Evolutionary conservation across 1,284 basidiomycete species (phyloP).

Genomic region (Coriolopsis trogii): DNA sequence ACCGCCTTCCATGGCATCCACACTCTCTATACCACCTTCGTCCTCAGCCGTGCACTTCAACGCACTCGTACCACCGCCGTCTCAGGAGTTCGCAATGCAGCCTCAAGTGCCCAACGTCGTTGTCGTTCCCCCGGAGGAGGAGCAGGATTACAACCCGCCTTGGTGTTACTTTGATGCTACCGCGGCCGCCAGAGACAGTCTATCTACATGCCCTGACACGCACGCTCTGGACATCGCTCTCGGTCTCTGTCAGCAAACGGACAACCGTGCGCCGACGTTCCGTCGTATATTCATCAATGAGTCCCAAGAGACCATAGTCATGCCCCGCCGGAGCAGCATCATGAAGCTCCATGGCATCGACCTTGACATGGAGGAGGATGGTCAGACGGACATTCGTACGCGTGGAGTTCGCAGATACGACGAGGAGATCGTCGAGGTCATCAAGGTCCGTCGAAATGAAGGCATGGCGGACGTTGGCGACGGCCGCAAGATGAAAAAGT

Average conservation of each 20-base stretch:
- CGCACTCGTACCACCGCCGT: conserved; percentile 26
- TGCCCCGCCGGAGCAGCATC: conserved; percentile 30
- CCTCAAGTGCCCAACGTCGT: conserved; percentile 66
- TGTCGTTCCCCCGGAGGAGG: conserved; percentile 73
- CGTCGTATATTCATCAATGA: conserved; percentile 29
- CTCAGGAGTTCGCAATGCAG: conserved; percentile 31
- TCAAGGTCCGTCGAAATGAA: conserved; percentile 59
- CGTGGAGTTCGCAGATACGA: conserved; percentile 31
- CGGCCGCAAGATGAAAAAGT: conserved; percentile 39
- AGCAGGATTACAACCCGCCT: conserved; percentile 53
- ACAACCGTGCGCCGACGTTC: conserved; percentile 37
- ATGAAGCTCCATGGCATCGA: conserved; percentile 4
- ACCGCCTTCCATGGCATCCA: conserved; percentile 30
- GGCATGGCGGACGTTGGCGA: conserved; percentile 35
- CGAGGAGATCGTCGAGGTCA: conserved; percentile 65
- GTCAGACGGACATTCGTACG: conserved; percentile 17
- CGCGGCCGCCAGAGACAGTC: conserved; percentile 31
- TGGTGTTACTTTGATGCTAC: conserved; percentile 70
- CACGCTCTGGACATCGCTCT: conserved; percentile 46
- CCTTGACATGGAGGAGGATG: conserved; percentile 19
- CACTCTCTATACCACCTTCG: conserved; percentile 27
- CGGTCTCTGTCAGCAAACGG: conserved; percentile 35
- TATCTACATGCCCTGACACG: conserved; percentile 42
- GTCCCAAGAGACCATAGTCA: conserved; percentile 36
- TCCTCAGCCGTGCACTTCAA: conserved; percentile 18